A percentile compares a stretch with the other conserved stretches of the same genome.
These are phyloP conservation scores for Aphanoascus verrucosus DNA, from an alignment of 2,329 filamentous ascomycete genomes.

Conservation along the genomic window DNA sequence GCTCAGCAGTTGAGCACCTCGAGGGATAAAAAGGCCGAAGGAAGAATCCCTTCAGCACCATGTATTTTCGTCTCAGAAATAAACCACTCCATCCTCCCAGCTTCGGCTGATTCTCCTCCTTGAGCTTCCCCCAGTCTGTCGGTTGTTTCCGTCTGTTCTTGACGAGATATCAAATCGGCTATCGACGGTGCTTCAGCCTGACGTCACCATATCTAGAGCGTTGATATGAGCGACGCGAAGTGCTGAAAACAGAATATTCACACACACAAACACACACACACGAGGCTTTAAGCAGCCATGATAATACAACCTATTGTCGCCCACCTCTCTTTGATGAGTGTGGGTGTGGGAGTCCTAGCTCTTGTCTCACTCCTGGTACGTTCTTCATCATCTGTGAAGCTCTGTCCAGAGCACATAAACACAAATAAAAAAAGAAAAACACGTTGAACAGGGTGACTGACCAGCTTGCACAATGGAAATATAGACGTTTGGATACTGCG, in stretches of 20 bases:
- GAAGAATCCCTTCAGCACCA: neutral
- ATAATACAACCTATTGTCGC: constrained; percentile 12
- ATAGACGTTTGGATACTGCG: constrained; percentile 12
- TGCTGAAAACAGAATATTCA: constrained; percentile 1
- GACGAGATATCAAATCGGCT: neutral
- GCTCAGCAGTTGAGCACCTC: neutral
- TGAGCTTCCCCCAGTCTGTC: neutral
- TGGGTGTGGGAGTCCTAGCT: constrained; percentile 8
- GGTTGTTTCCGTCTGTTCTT: neutral
- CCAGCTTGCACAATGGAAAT: neutral
- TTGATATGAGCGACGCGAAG: constrained; percentile 6
- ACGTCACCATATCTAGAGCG: constrained; percentile 8
- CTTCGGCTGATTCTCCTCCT: neutral
- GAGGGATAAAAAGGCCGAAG: constrained; percentile 2
- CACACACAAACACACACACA: neutral
- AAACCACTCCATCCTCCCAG: neutral
- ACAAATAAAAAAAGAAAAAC: neutral
- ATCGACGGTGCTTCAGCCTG: constrained; percentile 8
- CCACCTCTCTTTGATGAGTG: constrained; percentile 10
- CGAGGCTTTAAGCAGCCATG: constrained; percentile 1
- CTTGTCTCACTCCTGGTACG: constrained; percentile 9
- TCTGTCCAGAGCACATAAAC: neutral
- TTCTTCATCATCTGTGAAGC: neutral
- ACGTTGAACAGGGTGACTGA: neutral
- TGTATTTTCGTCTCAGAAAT: neutral